Evolutionary conservation across 345 rosid genomes (phyloP), one percentile per base, ranked within the genome.

Genomic region (Arabidopsis suecica): DNA sequence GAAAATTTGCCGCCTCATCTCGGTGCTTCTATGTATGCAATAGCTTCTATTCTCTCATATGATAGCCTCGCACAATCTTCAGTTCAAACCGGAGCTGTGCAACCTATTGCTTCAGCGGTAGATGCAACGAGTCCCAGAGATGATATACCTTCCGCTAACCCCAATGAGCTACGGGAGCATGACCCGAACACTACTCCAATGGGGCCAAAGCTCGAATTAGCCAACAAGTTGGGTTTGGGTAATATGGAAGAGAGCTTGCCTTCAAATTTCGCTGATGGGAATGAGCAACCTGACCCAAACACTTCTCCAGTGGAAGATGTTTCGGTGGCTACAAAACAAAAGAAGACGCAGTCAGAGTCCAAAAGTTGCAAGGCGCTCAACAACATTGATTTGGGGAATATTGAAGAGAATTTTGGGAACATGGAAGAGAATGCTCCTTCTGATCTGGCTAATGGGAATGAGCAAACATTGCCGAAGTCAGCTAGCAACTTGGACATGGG

Each of bases 1-100:
- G 36, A 82, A 57, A 78, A 33, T 47, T 91, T 90, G 80, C 89
- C 98, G 64, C 85, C 89, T 48, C 79, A 70, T 53, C 91, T 95
- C 5, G 82, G 74, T 77, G 89, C 97, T 50, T 88, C 91, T 36
- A 75, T 87, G 48, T 65, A 76, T 64, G 88, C 97, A 34, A 63
- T 81, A 45, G 87, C 94, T 22, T 76, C 73, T 56, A 68, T 89
- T 79, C 87, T 92, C 54, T 86, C 98, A 3, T 81, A 50, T 61
- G 96, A 90, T 57, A 91, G 89, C 25, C 64, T 80, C 45, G 76
- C 83, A 11, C 85, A 90, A 59, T 78, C 86, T 59, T 65, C 82
- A 16, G 45, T 7, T 50, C 62, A 10, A 58, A 67, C 61, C 48
- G 61, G 12, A 38, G 54, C 11, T 66, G 61, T 14, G 61, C 50